phyloP scores from a whole-genome alignment of 2,329 filamentous ascomycete species.

The Neophaeococcomyces mojaviensis region DNA sequence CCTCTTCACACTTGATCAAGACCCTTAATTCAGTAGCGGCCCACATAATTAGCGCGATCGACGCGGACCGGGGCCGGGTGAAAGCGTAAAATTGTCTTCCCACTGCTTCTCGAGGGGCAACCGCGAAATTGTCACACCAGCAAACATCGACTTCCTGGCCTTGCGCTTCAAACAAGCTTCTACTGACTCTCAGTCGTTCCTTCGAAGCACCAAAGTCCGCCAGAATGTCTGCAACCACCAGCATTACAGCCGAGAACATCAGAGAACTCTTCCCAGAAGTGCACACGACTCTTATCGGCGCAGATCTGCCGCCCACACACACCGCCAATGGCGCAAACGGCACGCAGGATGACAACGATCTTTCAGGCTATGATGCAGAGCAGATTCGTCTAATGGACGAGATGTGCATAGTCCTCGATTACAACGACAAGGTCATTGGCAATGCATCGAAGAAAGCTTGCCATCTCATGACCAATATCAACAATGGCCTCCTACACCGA shows the following conservation, averaged over 20 bases:
- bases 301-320: constrained; percentile 35
- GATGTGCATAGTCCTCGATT: constrained; percentile 92
- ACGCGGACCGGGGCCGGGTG: not conserved
- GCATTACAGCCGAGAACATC: constrained; percentile 76
- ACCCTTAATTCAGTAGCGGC: not conserved
- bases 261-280: constrained; percentile 81
- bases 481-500: constrained; percentile 89
- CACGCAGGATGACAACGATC: constrained; percentile 43
- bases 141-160: not conserved
- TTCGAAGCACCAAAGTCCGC: constrained; percentile 1
- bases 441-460: constrained; percentile 97
- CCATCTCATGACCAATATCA: constrained; percentile 98
- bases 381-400: constrained; percentile 98
- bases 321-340: constrained; percentile 29
- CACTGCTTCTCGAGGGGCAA: not conserved
- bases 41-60: not conserved
- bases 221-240: constrained; percentile 30
- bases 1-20: not conserved
- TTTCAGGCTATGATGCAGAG: constrained; percentile 91
- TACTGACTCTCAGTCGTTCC: constrained; percentile 3
- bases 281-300: constrained; percentile 47
- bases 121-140: not conserved
- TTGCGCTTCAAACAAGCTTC: not conserved
- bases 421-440: constrained; percentile 86
- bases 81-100: constrained; percentile 9